Evolutionary conservation across 2,329 filamentous ascomycete species (phyloP).

Genomic region (Fusarium miscanthi): DNA sequence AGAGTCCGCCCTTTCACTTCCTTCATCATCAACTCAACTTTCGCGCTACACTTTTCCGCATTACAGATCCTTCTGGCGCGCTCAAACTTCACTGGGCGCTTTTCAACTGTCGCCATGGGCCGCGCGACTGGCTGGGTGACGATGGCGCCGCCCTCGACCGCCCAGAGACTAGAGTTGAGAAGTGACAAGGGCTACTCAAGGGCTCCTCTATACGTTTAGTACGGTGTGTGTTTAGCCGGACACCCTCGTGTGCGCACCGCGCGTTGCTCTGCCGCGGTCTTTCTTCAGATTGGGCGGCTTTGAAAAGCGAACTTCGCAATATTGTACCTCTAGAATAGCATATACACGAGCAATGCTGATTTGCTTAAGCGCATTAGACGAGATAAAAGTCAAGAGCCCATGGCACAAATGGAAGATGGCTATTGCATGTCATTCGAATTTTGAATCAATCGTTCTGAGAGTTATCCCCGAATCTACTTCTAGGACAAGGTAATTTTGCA

Average conservation of each 20-base stretch:
- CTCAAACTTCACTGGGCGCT: constrained; percentile 27
- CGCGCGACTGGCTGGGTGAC: constrained; percentile 32
- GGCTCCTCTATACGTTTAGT: neutral
- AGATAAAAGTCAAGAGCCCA: neutral
- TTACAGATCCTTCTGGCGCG: constrained; percentile 32
- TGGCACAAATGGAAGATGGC: neutral
- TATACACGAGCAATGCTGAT: neutral
- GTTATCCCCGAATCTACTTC: neutral
- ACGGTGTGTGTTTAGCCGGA: constrained; percentile 16
- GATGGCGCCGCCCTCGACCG: constrained; percentile 23
- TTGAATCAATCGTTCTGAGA: neutral
- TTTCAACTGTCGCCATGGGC: constrained; percentile 24
- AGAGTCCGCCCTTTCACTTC: neutral
- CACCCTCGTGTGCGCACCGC: neutral
- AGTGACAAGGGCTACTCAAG: constrained; percentile 21
- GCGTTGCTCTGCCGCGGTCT: constrained; percentile 32
- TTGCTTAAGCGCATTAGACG: neutral
- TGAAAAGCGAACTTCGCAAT: constrained; percentile 16
- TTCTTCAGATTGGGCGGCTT: constrained; percentile 20
- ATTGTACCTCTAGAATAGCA: neutral
- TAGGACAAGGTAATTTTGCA: neutral
- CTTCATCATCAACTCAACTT: neutral
- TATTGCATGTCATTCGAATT: neutral
- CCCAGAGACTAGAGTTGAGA: constrained; percentile 32
- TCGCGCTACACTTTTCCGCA: constrained; percentile 4